These are phyloP conservation scores for Botrytis cinerea DNA, from an alignment of 2,329 filamentous ascomycete species.

Conservation along the genomic window DNA sequence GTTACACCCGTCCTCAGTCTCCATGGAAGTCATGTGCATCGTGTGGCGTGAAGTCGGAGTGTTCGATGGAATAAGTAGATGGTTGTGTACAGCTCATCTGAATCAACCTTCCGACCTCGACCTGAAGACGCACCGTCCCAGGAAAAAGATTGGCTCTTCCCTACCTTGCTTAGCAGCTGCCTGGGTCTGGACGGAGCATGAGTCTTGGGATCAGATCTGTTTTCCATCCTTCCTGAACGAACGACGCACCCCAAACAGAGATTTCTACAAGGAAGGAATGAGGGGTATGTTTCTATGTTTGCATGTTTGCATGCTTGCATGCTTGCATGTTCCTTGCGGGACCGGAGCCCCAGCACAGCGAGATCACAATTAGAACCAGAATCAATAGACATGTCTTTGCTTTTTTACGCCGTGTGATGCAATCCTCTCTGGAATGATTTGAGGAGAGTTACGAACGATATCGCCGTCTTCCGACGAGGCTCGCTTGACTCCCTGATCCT, in stretches of 20 bases:
- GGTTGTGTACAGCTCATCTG: neutral
- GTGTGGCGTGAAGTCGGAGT: neutral
- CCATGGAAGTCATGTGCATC: neutral
- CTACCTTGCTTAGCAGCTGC: neutral
- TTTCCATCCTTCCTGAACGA: neutral
- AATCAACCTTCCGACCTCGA: neutral
- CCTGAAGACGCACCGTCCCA: neutral
- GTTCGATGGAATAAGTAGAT: neutral
- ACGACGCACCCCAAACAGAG: neutral
- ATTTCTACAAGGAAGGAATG: constrained; percentile 13
- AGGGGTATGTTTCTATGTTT: neutral
- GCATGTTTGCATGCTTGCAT: neutral
- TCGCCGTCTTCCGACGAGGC: constrained; percentile 2
- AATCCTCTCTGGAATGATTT: no score
- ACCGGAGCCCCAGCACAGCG: neutral
- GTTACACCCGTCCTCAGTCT: neutral
- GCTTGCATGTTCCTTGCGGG: neutral
- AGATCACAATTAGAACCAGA: neutral
- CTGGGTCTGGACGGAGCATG: neutral
- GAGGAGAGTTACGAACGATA: neutral
- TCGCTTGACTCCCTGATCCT: constrained; percentile 13
- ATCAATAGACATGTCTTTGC: neutral
- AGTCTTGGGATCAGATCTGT: neutral
- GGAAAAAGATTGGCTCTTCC: neutral
- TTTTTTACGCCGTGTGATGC: neutral